Conservation (phyloP, 2,329 filamentous ascomycete genomes). For the Neofusicoccum laricinum region DNA sequence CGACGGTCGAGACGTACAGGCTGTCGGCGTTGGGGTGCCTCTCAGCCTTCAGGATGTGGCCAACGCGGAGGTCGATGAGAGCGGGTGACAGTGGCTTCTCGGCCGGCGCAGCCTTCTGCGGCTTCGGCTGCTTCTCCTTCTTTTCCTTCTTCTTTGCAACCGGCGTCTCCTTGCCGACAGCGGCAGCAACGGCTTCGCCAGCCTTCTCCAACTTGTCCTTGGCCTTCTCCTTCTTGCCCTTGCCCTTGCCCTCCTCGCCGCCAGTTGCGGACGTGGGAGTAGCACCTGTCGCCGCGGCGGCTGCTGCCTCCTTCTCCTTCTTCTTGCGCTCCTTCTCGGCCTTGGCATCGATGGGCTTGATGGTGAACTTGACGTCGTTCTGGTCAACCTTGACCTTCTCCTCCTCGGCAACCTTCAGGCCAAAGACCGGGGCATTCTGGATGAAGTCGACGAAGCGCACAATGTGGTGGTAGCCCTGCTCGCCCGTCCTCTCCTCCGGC, state of each 20-base stretch:
- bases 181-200: conserved; percentile 49
- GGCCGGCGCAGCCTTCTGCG: conserved; percentile 58
- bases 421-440: conserved; percentile 76
- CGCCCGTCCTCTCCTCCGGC: conserved; percentile 81
- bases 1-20: conserved; percentile 91
- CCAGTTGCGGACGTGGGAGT: conserved; percentile 38
- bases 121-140: conserved; percentile 83
- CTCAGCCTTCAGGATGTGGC: conserved; percentile 93
- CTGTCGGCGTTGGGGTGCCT: conserved; percentile 97
- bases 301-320: conserved; percentile 78
- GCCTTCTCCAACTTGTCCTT: conserved; percentile 56
- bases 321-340: conserved; percentile 95
- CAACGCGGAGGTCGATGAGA: conserved; percentile 91
- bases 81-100: conserved; percentile 76
- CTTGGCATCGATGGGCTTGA: conserved; percentile 85
- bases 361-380: conserved; percentile 79
- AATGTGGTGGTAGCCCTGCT: conserved; percentile 85
- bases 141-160: conserved; percentile 71
- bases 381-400: conserved; percentile 78
- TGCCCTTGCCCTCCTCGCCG: conserved; percentile 39
- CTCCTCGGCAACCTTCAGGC: conserved; percentile 63
- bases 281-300: conserved; percentile 47
- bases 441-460: conserved; percentile 92
- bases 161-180: conserved; percentile 28
- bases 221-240: conserved; percentile 44